Evolutionary conservation across 1,139 yeast genomes (phyloP), one percentile per base, ranked within the genome.

Genomic region (Geotrichum reessii): DNA sequence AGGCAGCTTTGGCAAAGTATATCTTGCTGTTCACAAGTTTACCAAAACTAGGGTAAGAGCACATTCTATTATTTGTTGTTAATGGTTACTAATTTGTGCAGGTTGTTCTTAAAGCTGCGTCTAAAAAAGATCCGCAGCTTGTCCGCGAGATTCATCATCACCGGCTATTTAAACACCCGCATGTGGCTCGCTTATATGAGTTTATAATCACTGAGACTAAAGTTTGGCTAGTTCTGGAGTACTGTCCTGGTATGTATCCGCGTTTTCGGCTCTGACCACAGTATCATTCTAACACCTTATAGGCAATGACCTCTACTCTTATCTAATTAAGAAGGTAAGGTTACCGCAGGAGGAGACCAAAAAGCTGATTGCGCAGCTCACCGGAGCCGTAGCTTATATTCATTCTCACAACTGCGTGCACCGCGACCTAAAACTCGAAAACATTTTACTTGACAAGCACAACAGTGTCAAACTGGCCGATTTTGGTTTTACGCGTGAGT

Each of bases 141-240:
- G 96, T 92, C 33, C 77, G 97, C 61, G 99, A 93, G 68, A 90
- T 90, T 42, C 91, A 87, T 68, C 95, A 91, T 69, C 95, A 92
- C 67, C 79, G 89, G 57, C 95, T 89, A 68, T 83, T 93, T 65
- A 81, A 81, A 53, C 97, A 91, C 68, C 90, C 90, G 14, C 85
- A 90, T 69, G 87, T 93, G 52, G 91, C 95, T 12, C 82, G 85
- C 62, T 77, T 93, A 8, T 92, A 90, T 71, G 99, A 93, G 70
- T 86, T 91, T 47, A 84, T 93, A 44, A 82, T 87, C 55, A 85
- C 96, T 0, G 96, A 91, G 63, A 79, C 80, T 5, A 81, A 81
- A 64, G 85, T 92, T 2, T 93, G 96, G 91, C 81, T 93, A 75
- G 97, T 84, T 0, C 71, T 92, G 66, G 98, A 93, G 68, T 92